A percentile compares a stretch with the other conserved stretches of the same genome.
These are phyloP conservation scores for Dryas integrifolia DNA, from an alignment of 331 rosid genomes.

Conservation along the genomic window DNA sequence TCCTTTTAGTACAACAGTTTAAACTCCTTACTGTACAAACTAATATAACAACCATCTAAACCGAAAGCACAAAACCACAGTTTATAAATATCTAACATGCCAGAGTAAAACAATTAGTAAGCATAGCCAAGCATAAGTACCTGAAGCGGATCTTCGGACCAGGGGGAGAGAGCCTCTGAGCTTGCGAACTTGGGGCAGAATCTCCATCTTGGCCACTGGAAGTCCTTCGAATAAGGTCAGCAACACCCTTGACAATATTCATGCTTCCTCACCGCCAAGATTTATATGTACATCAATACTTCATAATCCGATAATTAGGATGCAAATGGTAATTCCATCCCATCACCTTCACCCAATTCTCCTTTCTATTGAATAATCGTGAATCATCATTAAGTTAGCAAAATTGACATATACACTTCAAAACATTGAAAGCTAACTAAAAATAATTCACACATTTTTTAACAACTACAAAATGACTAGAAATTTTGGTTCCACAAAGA, in stretches of 20 bases:
- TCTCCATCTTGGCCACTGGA: slow-evolving; percentile 61
- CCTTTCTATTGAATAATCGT: neutral
- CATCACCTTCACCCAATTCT: slow-evolving; percentile 33
- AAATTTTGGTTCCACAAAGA: neutral
- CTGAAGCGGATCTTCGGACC: slow-evolving; percentile 81
- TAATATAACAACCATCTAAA: neutral
- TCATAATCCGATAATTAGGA: slow-evolving; percentile 22
- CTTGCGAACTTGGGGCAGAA: slow-evolving; percentile 51
- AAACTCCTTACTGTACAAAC: neutral
- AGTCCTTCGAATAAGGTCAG: slow-evolving; percentile 92
- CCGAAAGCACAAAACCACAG: neutral
- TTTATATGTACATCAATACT: slow-evolving; percentile 32
- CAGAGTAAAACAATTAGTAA: neutral
- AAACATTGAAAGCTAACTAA: neutral
- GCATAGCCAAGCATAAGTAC: slow-evolving; percentile 36
- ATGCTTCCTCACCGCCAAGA: slow-evolving; percentile 50
- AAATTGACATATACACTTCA: neutral
- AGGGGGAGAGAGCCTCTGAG: slow-evolving; percentile 64
- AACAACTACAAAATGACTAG: neutral
- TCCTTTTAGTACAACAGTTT: neutral
- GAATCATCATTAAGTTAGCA: neutral
- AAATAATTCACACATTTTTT: neutral
- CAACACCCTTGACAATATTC: slow-evolving; percentile 97
- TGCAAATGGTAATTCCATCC: slow-evolving; percentile 31
- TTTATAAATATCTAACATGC: neutral